Evolutionary conservation across 1,139 yeast genomes (phyloP).

Genomic region (Lodderomyces orthopsilosis): DNA sequence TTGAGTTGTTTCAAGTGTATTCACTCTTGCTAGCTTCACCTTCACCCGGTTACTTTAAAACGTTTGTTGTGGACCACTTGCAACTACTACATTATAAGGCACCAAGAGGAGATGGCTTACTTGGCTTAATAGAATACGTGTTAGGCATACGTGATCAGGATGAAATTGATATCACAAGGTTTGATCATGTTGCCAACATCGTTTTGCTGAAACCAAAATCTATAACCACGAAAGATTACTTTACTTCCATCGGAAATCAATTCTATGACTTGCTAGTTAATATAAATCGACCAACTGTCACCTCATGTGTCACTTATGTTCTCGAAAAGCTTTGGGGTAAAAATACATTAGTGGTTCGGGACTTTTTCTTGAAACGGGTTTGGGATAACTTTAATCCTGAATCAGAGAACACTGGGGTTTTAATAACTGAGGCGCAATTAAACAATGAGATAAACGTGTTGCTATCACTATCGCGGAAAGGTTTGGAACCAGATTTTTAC

Average conservation of each 20-base stretch:
- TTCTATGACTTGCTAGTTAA: conserved; percentile 53
- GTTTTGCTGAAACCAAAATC: conserved; percentile 59
- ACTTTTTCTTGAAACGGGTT: conserved; percentile 54
- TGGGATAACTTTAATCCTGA: conserved; percentile 46
- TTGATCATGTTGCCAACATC: conserved; percentile 63
- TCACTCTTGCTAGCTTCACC: conserved; percentile 49
- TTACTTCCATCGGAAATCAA: conserved; percentile 56
- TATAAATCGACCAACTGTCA: conserved; percentile 60
- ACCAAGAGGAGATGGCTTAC: conserved; percentile 58
- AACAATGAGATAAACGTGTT: conserved; percentile 67
- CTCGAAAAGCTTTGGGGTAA: conserved; percentile 52
- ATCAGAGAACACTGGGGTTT: conserved; percentile 7
- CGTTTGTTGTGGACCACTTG: conserved; percentile 43
- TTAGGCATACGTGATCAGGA: conserved; percentile 76
- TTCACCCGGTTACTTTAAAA: conserved; percentile 38
- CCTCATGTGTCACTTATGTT: conserved; percentile 57
- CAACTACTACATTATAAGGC: conserved; percentile 56
- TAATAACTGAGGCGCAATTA: conserved; percentile 41
- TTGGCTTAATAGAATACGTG: conserved; percentile 69
- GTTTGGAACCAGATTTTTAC: conserved; percentile 42
- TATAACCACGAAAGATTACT: conserved; percentile 49
- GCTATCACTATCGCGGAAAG: conserved; percentile 57
- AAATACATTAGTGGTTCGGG: conserved; percentile 52
- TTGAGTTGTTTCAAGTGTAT: conserved; percentile 55
- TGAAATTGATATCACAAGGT: conserved; percentile 59